Base-by-base conservation (phyloP, 225 moss, liverwort and hornwort species). In the Pseudoscleropodium purum region DNA sequence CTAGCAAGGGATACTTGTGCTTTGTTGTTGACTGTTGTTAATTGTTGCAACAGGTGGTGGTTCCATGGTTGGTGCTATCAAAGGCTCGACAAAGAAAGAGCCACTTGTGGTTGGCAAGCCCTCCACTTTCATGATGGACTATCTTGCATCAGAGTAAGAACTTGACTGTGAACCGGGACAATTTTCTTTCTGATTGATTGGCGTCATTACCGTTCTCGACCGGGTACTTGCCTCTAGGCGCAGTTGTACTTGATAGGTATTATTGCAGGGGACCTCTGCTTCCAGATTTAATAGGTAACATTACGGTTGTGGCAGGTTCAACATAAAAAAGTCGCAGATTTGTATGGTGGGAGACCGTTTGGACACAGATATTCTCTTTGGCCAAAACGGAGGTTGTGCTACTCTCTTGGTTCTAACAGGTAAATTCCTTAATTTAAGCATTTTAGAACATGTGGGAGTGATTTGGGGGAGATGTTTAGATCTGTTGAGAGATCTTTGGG, bases 261-360 rank as follows among this genome's bases (percentile, higher is more conserved):
- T 49, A 33, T 39, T 51, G 52, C 63, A 31, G 36, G 27, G 56
- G 34, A 67, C 37, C 77, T 81, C 68, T 66, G 60, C 75, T 34
- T 63, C 68, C 75, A 54, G 62, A n/a, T 57, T 37, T 91, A 52
- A 90, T 34, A 75, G 30, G 39, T 51, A 66, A 47, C 25, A 65
- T 33, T 54, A 49, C 49, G 73, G 25, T 39, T 92, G 43, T 73
- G 51, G 83, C 96, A 98, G 98, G 81, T 98, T 97, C 81, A 90
- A 93, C 56, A 98, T 98, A 79, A 94, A 92, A 84, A 96, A 92
- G 68, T 91, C 94, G 43, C 94, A 96, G 87, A 98, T 96, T 56
- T 98, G 98, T 78, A 98, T 96, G 98, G 97, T 98, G 68, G 98
- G 98, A 75, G 98, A 98, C 88, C 94, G 95, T 68, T 89, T 98